A percentile compares a stretch with the other conserved stretches of the same genome.
Conservation (phyloP, 208 protist genomes). For the Trichomonas tenax region DNA sequence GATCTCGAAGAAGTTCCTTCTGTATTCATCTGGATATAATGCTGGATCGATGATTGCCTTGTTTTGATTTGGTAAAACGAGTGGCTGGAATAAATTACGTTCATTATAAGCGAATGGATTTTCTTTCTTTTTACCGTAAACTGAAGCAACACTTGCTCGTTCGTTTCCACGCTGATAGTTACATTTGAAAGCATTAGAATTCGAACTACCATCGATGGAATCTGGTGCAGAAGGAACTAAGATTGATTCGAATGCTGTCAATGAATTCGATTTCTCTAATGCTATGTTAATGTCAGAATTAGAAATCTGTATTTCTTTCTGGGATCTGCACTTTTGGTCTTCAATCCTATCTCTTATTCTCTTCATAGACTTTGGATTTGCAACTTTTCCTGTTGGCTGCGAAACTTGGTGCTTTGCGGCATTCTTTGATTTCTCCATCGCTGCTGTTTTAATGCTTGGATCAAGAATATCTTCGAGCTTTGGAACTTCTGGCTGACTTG, state of each 20-base stretch:
- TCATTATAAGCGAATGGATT: not conserved
- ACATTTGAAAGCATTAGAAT: no score
- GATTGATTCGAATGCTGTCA: not conserved
- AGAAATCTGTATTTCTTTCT: not conserved
- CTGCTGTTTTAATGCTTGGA: no score
- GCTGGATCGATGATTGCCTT: not conserved
- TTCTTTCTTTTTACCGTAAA: not conserved
- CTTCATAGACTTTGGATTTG: not conserved
- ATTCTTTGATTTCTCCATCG: not conserved
- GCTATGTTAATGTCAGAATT: not conserved
- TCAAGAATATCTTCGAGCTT: no score
- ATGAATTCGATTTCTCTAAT: not conserved
- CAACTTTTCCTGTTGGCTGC: not conserved
- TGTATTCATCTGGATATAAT: not conserved
- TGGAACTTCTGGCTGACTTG: no score
- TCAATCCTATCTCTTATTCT: not conserved
- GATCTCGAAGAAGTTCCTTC: not conserved
- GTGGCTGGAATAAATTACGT: not conserved
- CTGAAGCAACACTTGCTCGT: not conserved
- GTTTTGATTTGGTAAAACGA: not conserved
- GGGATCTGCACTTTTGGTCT: not conserved
- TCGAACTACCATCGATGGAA: not conserved
- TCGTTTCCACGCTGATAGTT: no score
- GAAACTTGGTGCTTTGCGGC: not conserved
- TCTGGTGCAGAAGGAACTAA: not conserved